Evolutionary conservation across 140 eudicot genomes (phyloP).

Genomic region (Senecio squalidus): DNA sequence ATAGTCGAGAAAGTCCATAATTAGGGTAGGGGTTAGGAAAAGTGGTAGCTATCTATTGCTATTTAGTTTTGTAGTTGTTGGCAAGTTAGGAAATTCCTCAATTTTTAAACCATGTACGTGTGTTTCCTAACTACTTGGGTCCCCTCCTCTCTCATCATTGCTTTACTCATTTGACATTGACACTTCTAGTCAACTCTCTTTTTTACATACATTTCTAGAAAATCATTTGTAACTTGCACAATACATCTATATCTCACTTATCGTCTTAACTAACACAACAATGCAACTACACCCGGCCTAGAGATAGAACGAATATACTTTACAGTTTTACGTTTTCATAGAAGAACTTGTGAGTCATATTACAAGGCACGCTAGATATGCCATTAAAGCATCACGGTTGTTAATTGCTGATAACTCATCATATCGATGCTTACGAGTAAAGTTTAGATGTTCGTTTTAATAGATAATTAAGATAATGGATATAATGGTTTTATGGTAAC

Average conservation of each 20-base stretch:
- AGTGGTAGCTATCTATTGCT: conserved; percentile 31
- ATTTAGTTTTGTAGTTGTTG: conserved; percentile 19
- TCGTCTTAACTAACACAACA: background rate
- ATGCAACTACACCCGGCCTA: background rate
- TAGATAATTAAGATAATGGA: no score
- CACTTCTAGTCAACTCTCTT: conserved; percentile 33
- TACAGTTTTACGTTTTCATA: no score
- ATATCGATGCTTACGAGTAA: no score
- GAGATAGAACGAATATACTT: background rate
- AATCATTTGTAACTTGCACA: background rate
- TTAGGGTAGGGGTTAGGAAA: conserved; percentile 32
- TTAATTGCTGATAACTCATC: no score
- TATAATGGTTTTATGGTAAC: no score
- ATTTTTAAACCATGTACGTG: conserved; percentile 36
- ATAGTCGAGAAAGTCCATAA: conserved; percentile 14
- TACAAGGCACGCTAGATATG: no score
- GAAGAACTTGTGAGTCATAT: no score
- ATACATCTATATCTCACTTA: background rate
- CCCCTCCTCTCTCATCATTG: conserved; percentile 38
- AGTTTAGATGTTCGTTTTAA: no score
- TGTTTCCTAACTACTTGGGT: conserved; percentile 52
- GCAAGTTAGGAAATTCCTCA: conserved; percentile 16
- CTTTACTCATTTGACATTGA: conserved; percentile 32
- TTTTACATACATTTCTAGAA: background rate
- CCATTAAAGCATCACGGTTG: no score